These are phyloP conservation scores for Cicer yamashitae DNA, from an alignment of 306 rosid species.

Conservation along the genomic window DNA sequence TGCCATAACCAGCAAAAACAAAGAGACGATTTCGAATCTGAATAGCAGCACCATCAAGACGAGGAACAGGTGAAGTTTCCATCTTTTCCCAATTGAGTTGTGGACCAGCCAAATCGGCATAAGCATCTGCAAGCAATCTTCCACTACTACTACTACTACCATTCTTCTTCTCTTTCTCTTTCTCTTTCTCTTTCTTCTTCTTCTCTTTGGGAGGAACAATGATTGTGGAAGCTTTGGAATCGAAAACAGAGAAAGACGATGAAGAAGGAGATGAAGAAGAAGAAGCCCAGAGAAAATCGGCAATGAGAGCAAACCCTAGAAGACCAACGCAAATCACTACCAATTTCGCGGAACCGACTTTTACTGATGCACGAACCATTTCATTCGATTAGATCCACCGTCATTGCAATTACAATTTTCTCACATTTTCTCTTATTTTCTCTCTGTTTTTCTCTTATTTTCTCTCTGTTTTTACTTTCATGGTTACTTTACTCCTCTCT, in stretches of 20 bases:
- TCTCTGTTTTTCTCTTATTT: not conserved
- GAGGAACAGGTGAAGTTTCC: slow-evolving; percentile 83
- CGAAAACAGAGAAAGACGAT: slow-evolving; percentile 47
- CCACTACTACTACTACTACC: slow-evolving; percentile 21
- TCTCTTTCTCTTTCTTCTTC: not conserved
- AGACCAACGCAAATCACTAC: slow-evolving; percentile 65
- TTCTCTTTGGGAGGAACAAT: slow-evolving; percentile 39
- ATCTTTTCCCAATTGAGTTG: slow-evolving; percentile 75
- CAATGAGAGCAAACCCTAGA: slow-evolving; percentile 72
- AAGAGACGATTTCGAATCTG: slow-evolving; percentile 79
- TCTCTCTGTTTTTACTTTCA: no score
- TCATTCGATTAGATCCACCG: slow-evolving; percentile 28
- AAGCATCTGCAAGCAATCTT: slow-evolving; percentile 72
- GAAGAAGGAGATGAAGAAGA: slow-evolving; percentile 50
- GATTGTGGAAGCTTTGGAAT: slow-evolving; percentile 39
- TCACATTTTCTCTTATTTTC: not conserved
- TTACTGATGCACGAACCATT: slow-evolving; percentile 79
- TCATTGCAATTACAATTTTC: not conserved
- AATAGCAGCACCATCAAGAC: slow-evolving; percentile 91
- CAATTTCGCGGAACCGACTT: slow-evolving; percentile 63
- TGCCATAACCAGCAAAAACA: slow-evolving; percentile 91
- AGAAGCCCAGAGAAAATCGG: slow-evolving; percentile 83
- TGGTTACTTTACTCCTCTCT: no score
- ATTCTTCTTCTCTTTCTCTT: not conserved
- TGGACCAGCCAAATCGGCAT: slow-evolving; percentile 83